These are phyloP conservation scores for Dillenia turbinata DNA, from an alignment of 164 flowering plant genomes.

Conservation along the genomic window DNA sequence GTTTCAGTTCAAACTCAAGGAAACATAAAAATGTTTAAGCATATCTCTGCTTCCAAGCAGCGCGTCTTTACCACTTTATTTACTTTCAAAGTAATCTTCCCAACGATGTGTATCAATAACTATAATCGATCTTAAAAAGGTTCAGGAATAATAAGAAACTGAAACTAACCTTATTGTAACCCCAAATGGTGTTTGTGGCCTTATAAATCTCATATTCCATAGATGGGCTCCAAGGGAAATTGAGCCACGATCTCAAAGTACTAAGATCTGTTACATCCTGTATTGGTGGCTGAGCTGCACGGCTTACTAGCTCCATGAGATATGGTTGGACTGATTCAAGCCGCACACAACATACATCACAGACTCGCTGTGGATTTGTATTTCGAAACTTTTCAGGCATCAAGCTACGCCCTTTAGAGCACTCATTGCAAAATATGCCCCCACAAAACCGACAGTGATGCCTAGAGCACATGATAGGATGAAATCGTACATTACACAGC, in stretches of 20 bases:
- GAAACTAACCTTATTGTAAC: slow-evolving; percentile 55
- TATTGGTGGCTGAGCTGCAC: slow-evolving; percentile 87
- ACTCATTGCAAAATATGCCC: slow-evolving; percentile 81
- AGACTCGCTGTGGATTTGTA: slow-evolving; percentile 71
- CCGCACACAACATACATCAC: slow-evolving; percentile 92
- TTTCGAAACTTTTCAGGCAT: slow-evolving; percentile 69
- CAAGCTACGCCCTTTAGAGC: slow-evolving; percentile 84
- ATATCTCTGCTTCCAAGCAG: too few relatives aligned
- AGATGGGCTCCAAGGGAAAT: slow-evolving; percentile 95
- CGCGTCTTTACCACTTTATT: too few relatives aligned
- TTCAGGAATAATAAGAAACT: not conserved
- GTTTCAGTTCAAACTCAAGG: too few relatives aligned
- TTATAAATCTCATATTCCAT: slow-evolving; percentile 97
- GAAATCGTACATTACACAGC: slow-evolving; percentile 85
- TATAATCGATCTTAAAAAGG: too few relatives aligned
- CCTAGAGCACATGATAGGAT: slow-evolving; percentile 93
- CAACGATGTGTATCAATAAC: too few relatives aligned
- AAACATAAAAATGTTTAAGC: too few relatives aligned
- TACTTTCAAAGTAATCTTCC: too few relatives aligned
- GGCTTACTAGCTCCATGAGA: slow-evolving; percentile 88
- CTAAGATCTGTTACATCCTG: slow-evolving; percentile 94
- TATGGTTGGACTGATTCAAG: slow-evolving; percentile 81
- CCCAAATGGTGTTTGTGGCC: slow-evolving; percentile 76
- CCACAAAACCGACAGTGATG: slow-evolving; percentile 96
- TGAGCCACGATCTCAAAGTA: slow-evolving; percentile 94